These are phyloP conservation scores for Nakazawaea ishiwadae DNA, from an alignment of 805 yeast genomes.

Conservation along the genomic window DNA sequence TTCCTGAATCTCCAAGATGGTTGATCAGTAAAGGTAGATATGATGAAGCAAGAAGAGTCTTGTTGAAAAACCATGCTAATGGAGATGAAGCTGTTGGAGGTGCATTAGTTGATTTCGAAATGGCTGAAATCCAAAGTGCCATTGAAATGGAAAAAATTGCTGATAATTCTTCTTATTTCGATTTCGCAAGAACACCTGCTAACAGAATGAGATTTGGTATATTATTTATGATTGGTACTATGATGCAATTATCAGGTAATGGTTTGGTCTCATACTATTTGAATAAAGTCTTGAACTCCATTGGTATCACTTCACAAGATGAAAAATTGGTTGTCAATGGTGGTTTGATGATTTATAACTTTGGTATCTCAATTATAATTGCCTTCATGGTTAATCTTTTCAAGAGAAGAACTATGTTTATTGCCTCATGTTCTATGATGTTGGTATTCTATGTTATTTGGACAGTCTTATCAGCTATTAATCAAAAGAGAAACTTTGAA, in stretches of 20 bases:
- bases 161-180: conserved; percentile 28
- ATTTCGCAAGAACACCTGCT: conserved; percentile 29
- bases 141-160: conserved; percentile 31
- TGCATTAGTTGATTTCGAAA: conserved; percentile 30
- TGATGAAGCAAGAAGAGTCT: conserved; percentile 30
- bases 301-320: conserved; percentile 44
- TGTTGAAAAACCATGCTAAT: conserved; percentile 34
- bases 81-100: conserved; percentile 21
- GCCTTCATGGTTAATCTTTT: conserved; percentile 24
- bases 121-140: conserved; percentile 31
- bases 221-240: conserved; percentile 23
- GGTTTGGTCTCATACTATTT: conserved; percentile 44
- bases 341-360: conserved; percentile 44
- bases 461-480: conserved; percentile 43
- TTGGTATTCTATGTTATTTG: conserved; percentile 33
- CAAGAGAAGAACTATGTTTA: conserved; percentile 33
- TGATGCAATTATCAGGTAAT: conserved; percentile 40
- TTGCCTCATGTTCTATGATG: conserved; percentile 32
- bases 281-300: conserved; percentile 44
- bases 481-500: conserved; percentile 35
- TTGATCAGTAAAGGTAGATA: conserved; percentile 30
- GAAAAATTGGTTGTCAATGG: conserved; percentile 47
- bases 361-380: conserved; percentile 27
- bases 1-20: conserved; percentile 44
- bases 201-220: conserved; percentile 34